Conservation (phyloP, 1,139 yeast genomes). For the Saccharomyces hybrid region DNA sequence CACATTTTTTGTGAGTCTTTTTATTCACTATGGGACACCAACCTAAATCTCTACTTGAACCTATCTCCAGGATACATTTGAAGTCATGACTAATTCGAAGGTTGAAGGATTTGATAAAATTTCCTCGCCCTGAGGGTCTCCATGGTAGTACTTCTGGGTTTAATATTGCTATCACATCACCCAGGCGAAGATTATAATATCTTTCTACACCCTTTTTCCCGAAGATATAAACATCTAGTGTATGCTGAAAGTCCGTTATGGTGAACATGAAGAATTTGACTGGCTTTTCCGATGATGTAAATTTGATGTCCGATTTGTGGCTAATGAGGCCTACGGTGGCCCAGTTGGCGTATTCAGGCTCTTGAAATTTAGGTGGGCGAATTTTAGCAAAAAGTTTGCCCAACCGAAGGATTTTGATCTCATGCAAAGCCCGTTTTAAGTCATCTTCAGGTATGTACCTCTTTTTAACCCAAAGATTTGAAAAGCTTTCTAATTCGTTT, state of each 20-base stretch:
- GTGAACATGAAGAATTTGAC: constrained; percentile 54
- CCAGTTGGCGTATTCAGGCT: constrained; percentile 71
- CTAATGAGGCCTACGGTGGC: constrained; percentile 62
- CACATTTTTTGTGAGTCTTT: constrained; percentile 46
- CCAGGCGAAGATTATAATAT: constrained; percentile 65
- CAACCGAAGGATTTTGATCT: constrained; percentile 47
- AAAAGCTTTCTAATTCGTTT: constrained; percentile 32
- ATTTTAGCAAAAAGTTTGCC: constrained; percentile 58
- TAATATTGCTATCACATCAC: constrained; percentile 64
- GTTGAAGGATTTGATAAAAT: constrained; percentile 44
- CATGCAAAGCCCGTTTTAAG: constrained; percentile 34
- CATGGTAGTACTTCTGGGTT: constrained; percentile 59
- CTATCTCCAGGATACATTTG: constrained; percentile 60
- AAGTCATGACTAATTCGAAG: constrained; percentile 46
- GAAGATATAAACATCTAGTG: constrained; percentile 55
- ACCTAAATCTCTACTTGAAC: constrained; percentile 62
- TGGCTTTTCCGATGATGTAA: constrained; percentile 36
- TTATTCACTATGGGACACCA: constrained; percentile 45
- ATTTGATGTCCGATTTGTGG: constrained; percentile 46
- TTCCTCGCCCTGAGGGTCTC: constrained; percentile 25
- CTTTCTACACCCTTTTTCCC: constrained; percentile 54
- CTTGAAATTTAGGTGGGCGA: constrained; percentile 55
- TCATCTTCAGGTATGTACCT: constrained; percentile 40
- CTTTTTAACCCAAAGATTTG: constrained; percentile 34
- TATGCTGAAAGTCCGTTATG: constrained; percentile 58